Evolutionary conservation across 2,329 filamentous ascomycete genomes (phyloP), one percentile per base, ranked within the genome.

Genomic region (Elsinoe necatrix): DNA sequence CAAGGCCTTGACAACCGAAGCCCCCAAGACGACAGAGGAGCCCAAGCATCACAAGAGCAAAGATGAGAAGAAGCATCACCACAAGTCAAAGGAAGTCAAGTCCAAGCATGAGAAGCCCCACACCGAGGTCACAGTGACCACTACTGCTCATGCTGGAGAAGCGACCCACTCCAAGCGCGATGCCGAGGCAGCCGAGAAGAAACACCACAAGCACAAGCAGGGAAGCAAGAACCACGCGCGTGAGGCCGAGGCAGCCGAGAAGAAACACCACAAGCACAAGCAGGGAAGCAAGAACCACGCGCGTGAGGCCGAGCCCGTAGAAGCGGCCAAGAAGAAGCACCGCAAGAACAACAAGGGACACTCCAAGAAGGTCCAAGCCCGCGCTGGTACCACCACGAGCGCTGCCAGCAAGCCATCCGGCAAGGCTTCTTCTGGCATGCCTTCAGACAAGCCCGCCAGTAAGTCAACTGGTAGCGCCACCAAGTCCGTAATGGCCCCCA

Each of bases 241-340:
- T 39, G 35, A 39, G 11, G 42, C 42, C 4, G 42, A 25, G 9
- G 42, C 20, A 2, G 21, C 42, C 14, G 9, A 29, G 18, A 47
- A 47, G 42, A 47, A 47, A 3, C 20, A 47, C 21, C 42, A 47
- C 42, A 47, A 47, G 42, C 42, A 47, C 42, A 47, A 47, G 42
- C 23, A 47, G 42, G 42, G 42, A n/a, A 47, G 25, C 20, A 47
- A 47, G 42, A 18, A 47, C 42, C 21, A 47, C 42, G 42, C 42
- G 4, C 35, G 35, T 39, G 35, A 39, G 21, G 42, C 42, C 14
- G 14, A 81, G 23, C 77, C 83, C 34, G 20, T 27, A n/a, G 45
- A 50, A 16, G 45, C 25, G 1, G 45, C 27, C 6, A 34, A 34
- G 25, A 50, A 50, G 45, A 21, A 50, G 8, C 25, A 50, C 45